Evolutionary conservation across 306 rosid species (phyloP).

Genomic region (Clitoria ternatea): DNA sequence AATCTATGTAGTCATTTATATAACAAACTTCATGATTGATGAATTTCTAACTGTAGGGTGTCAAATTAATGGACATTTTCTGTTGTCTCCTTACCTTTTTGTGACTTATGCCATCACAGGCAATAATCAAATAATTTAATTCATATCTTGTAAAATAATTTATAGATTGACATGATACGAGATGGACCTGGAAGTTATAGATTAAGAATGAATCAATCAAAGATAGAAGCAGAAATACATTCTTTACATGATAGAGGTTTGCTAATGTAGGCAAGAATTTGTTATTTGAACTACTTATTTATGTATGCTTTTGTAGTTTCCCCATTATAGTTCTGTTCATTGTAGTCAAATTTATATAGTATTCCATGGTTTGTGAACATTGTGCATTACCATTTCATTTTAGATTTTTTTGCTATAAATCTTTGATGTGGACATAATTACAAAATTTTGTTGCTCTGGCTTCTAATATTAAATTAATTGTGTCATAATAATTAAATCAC

Average conservation of each 20-base stretch:
- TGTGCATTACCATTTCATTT: no score
- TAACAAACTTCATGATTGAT: neutral
- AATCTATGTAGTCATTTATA: neutral
- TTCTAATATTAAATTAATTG: slow-evolving; percentile 10
- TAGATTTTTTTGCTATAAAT: neutral
- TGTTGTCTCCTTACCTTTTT: slow-evolving; percentile 14
- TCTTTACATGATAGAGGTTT: slow-evolving; percentile 97
- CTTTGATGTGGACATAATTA: neutral
- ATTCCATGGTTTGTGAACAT: slow-evolving; percentile 1
- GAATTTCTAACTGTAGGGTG: slow-evolving; percentile 6
- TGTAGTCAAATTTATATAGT: neutral
- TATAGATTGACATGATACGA: slow-evolving; percentile 85
- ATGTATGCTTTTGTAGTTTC: slow-evolving; percentile 1
- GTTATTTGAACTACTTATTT: slow-evolving; percentile 20
- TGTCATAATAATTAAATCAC: neutral
- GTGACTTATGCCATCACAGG: slow-evolving; percentile 14
- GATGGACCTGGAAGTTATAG: slow-evolving; percentile 91
- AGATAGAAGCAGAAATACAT: slow-evolving; percentile 93
- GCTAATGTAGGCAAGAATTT: slow-evolving; percentile 91
- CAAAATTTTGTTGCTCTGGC: neutral
- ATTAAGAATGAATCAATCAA: slow-evolving; percentile 73
- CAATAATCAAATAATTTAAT: slow-evolving; percentile 24
- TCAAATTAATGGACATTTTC: slow-evolving; percentile 13
- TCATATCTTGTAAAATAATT: slow-evolving; percentile 25
- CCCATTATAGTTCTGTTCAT: neutral